Evolutionary conservation across 2,329 filamentous ascomycete genomes (phyloP), one percentile per base, ranked within the genome.

Genomic region (Diplodia corticola): DNA sequence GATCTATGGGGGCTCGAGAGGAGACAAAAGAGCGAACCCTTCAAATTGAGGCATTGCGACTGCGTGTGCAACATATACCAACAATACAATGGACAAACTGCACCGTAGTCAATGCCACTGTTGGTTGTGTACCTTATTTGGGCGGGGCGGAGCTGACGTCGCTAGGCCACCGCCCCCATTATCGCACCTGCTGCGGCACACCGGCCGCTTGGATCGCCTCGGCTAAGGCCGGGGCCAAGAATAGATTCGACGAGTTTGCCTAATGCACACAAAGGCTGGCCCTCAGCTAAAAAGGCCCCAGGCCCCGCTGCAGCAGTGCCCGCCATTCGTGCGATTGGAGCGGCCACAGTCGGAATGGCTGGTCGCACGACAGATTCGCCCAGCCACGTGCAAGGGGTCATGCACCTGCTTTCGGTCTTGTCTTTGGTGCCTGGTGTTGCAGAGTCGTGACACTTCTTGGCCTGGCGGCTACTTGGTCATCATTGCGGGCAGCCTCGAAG

Each of bases 11-110:
- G n/a, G 48, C 35, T 51, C 69, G 72, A 72, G 67, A 71, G 48
- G 63, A 64, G 13, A 70, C 65, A 60, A 69, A 67, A 67, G 53
- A 65, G 68, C 71, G 72, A 75, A 48, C 17, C 3, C 44, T 20
- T n/a, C 44, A 12, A 12, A 17, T 10, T 70, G 72, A 44, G 70
- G 70, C 69, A 69, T 69, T 65, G 68, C 61, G 71, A 70, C 71
- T 68, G 67, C 68, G 66, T 66, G 63, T 66, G 63, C 65, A 64
- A 68, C 71, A 70, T 74, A 74, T 69, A 65, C 70, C 71, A 68
- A 71, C 64, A 66, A 66, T 68, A 65, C 70, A 68, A 64, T 64
- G 66, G 68, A 66, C 69, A 68, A 65, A 54, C 68, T 66, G 68
- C 64, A 67, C 46, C 26, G 20, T n/a, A 37, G 40, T 44, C 40